phyloP scores from a whole-genome alignment of 441 rosid species.

The Croton setiger region DNA sequence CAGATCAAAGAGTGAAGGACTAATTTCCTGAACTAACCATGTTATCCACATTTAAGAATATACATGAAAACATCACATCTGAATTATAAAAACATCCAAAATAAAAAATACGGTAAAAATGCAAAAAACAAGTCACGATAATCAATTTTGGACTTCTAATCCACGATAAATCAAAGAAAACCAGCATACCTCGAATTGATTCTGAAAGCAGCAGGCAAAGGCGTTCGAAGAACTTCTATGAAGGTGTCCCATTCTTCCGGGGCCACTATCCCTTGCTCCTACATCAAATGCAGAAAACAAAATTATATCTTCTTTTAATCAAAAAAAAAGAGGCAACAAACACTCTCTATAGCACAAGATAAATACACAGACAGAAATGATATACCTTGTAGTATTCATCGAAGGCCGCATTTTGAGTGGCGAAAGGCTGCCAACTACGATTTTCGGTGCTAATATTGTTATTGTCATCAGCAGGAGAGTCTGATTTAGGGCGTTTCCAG shows the following conservation, averaged over 20 bases:
- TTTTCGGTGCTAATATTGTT: constrained; percentile 25
- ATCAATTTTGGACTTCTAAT: not conserved
- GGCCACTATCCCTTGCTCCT: constrained; percentile 82
- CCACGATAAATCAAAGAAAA: not conserved
- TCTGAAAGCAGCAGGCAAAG: constrained; percentile 93
- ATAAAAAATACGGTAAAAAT: not conserved
- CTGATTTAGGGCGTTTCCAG: constrained; percentile 68
- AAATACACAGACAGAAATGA: not conserved
- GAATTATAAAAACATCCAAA: no score
- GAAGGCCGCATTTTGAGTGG: constrained; percentile 70
- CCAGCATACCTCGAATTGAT: constrained; percentile 70
- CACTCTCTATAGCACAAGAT: no score
- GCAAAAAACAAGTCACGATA: not conserved
- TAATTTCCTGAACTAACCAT: not conserved
- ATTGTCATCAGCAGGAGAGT: constrained; percentile 30
- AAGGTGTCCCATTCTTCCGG: constrained; percentile 83
- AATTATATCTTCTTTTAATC: not conserved
- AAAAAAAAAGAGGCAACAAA: not conserved
- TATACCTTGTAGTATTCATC: constrained; percentile 87
- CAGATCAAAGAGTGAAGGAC: not conserved
- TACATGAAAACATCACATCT: not conserved
- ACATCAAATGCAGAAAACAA: constrained; percentile 1
- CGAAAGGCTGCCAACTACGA: constrained; percentile 67
- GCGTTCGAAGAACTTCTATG: constrained; percentile 63
- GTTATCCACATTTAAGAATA: not conserved